Evolutionary conservation across 2,329 filamentous ascomycete species (phyloP), one percentile per base, ranked within the genome.

Genomic region (Penicillium freii): DNA sequence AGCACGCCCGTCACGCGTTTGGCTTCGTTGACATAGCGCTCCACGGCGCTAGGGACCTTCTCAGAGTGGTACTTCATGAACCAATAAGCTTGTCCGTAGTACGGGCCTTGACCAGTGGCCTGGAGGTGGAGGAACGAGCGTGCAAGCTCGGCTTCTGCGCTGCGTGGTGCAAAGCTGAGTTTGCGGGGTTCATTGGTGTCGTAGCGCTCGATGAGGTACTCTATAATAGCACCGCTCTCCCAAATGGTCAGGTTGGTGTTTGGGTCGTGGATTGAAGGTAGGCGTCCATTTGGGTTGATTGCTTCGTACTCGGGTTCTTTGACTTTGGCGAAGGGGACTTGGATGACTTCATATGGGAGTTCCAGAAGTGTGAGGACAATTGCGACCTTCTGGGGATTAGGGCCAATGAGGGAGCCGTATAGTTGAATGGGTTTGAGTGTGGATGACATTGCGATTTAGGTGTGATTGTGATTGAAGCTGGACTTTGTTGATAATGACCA

Each of bases 71-170:
- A 75, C 6, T 56, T 57, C 17, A 52, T 64, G 66, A 78, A 81
- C 78, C 78, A 81, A 29, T 67, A 70, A 0, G 68, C 69, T 63
- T 81, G 79, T 15, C 80, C 80, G 57, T 74, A 81, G 63, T 81
- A 81, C 0, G 79, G 79, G 1, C 78, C 79, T 60, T 81, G 79
- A 8, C 78, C 78, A 2, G 72, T 72, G 40, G 69, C 68, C 66
- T 81, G 78, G 66, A 75, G 80, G 63, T 73, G 73, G 5, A 81
- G 71, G 73, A 76, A 81, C 40, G 79, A 77, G 57, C 75, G 75
- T 4, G 73, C 72, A 2, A 72, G 67, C 58, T 73, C 76, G 49
- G 65, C 68, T 33, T 80, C 76, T 3, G 70, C 66, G 5, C 66
- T 69, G 2, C 68, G 66, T 0, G 64, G 50, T 7, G 56, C 57